Conservation (phyloP, 441 rosid species). For the Pelargonium cotyledonis region DNA sequence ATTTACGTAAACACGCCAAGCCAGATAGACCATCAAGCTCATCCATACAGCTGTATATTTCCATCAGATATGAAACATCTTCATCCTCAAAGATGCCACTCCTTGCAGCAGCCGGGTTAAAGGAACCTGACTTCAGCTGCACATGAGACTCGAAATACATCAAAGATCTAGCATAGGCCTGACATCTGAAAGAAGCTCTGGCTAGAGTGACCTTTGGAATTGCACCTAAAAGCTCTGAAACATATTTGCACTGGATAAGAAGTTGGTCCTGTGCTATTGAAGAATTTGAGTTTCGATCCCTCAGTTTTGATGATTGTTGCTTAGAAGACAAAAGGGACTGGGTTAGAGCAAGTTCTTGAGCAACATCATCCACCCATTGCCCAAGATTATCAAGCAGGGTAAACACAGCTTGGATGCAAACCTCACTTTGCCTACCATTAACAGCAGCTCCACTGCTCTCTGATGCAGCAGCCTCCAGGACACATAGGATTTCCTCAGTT, state of each 20-base stretch:
- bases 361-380: constrained; percentile 96
- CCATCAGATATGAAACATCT: constrained; percentile 94
- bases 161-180: constrained; percentile 94
- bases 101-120: constrained; percentile 89
- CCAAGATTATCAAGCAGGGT: constrained; percentile 98
- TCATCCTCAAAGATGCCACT: constrained; percentile 85
- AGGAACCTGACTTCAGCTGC: constrained; percentile 81
- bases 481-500: constrained; percentile 79
- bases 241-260: constrained; percentile 80
- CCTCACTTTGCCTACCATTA: constrained; percentile 77
- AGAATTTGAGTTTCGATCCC: constrained; percentile 44
- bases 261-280: constrained; percentile 66
- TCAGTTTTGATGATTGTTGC: constrained; percentile 60
- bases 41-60: constrained; percentile 89
- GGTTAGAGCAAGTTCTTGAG: constrained; percentile 84
- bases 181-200: constrained; percentile 89
- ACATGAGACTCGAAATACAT: constrained; percentile 98
- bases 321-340: constrained; percentile 47
- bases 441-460: constrained; percentile 62
- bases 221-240: constrained; percentile 75
- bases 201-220: constrained; percentile 91
- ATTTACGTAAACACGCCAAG: constrained; percentile 81
- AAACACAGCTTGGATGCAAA: constrained; percentile 94
- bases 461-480: constrained; percentile 87
- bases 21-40: constrained; percentile 98